Percentiles rank a stretch among this genome's conserved stretches.
Conservation (phyloP, 345 rosid genomes). For the Crucihimalaya himalaica region DNA sequence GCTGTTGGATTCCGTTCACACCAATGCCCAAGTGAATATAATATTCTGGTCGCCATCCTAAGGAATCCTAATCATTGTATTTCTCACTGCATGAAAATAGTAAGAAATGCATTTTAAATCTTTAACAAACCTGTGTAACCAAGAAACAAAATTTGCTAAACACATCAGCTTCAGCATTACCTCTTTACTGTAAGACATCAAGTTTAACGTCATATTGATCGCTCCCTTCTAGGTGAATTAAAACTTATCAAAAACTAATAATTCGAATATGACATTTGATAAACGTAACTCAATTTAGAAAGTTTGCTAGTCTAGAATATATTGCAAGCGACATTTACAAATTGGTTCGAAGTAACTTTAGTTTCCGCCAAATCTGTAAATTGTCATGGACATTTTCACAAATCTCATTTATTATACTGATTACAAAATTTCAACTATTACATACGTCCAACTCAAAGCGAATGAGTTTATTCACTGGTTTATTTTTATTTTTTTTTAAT, state of each 20-base stretch:
- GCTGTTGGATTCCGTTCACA: constrained; percentile 38
- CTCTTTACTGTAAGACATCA: neutral
- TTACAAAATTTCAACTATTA: neutral
- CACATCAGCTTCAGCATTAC: neutral
- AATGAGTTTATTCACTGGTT: neutral
- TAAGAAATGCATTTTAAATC: neutral
- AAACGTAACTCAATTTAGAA: neutral
- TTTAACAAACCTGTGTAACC: constrained; percentile 14
- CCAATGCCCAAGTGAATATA: neutral
- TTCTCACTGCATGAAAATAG: neutral
- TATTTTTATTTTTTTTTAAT: too few species aligned
- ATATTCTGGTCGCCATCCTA: constrained; percentile 18
- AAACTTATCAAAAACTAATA: neutral
- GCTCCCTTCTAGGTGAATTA: neutral
- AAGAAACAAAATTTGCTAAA: neutral
- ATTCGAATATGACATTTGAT: constrained; percentile 16
- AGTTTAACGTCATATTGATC: neutral
- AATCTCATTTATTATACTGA: neutral
- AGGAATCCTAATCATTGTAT: constrained; percentile 18
- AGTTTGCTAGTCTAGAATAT: neutral
- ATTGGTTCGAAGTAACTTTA: neutral
- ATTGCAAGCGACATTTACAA: neutral
- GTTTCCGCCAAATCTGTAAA: neutral
- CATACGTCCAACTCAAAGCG: neutral
- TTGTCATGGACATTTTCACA: neutral